Conservation (phyloP, 306 rosid genomes). For the Cotoneaster glaucophyllus region DNA sequence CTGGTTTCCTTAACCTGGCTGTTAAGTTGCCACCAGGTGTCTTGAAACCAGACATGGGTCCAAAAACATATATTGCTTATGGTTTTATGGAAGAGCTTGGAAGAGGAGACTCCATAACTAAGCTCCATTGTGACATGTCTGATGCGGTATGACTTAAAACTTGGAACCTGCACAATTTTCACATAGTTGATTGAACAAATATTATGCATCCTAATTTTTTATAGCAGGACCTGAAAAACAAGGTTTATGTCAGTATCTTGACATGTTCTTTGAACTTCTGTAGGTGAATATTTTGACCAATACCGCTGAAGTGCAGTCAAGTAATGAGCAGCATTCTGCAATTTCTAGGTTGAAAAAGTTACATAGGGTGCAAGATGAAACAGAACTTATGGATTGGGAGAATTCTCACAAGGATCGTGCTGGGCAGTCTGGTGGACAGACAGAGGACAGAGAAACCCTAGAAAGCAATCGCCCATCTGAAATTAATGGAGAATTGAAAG, state of each 20-base stretch:
- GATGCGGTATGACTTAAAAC: conserved; percentile 60
- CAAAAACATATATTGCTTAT: conserved; percentile 81
- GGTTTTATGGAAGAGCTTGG: conserved; percentile 77
- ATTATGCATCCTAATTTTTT: not conserved
- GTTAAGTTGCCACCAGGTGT: conserved; percentile 70
- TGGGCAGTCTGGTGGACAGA: conserved; percentile 11
- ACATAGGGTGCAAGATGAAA: conserved; percentile 60
- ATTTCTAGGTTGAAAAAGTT: conserved; percentile 51
- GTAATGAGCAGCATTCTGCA: conserved; percentile 30
- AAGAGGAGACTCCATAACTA: conserved; percentile 88
- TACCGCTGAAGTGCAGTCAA: conserved; percentile 50
- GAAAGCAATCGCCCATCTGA: conserved; percentile 17
- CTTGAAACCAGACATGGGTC: conserved; percentile 89
- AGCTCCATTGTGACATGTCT: conserved; percentile 89
- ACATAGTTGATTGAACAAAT: not conserved
- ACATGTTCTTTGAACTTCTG: conserved; percentile 14
- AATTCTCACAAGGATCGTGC: not conserved
- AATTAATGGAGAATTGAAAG: conserved; percentile 9
- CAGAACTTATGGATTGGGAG: conserved; percentile 27
- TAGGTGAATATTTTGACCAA: conserved; percentile 83
- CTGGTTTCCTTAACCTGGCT: conserved; percentile 73
- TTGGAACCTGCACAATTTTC: not conserved
- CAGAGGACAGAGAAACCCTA: conserved; percentile 10
- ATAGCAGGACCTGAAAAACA: not conserved
- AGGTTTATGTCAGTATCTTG: not conserved